Conservation (phyloP, 352 stramenopile genomes). For the Pythium myriotylum region DNA sequence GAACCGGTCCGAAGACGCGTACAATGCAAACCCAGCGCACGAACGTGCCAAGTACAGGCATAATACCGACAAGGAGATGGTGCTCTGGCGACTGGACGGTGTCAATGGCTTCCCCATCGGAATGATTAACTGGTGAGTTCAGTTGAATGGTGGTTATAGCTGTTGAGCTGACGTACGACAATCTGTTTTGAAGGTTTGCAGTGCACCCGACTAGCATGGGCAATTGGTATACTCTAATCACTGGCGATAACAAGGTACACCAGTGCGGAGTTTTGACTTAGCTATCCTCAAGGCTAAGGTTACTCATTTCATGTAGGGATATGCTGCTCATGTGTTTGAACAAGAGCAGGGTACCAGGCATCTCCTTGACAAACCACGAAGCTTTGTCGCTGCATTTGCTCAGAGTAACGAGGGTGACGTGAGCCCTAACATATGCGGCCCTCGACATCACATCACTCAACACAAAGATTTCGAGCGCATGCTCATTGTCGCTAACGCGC, state of each 20-base stretch:
- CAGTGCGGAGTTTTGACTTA: no score
- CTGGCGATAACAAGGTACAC: constrained; percentile 90
- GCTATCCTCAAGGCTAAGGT: no score
- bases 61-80: constrained; percentile 94
- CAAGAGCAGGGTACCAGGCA: constrained; percentile 77
- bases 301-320: no score
- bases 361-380: constrained; percentile 75
- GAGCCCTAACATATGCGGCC: constrained; percentile 90
- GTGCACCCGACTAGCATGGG: constrained; percentile 94
- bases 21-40: constrained; percentile 84
- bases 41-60: constrained; percentile 80
- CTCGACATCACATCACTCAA: constrained; percentile 61
- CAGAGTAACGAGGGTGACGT: constrained; percentile 94
- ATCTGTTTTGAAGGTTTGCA: constrained; percentile 58
- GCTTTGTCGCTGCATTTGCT: constrained; percentile 93
- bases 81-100: constrained; percentile 85
- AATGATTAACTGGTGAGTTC: constrained; percentile 88
- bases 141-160: neutral
- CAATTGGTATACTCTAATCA: constrained; percentile 93
- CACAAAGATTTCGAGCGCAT: constrained; percentile 83
- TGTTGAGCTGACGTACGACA: neutral
- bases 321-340: constrained; percentile 90
- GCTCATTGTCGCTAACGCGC: constrained; percentile 74
- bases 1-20: constrained; percentile 90
- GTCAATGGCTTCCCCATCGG: constrained; percentile 82